Conservation (phyloP, 768 basidiomycete genomes). For the Xanthoconium purpureum region DNA sequence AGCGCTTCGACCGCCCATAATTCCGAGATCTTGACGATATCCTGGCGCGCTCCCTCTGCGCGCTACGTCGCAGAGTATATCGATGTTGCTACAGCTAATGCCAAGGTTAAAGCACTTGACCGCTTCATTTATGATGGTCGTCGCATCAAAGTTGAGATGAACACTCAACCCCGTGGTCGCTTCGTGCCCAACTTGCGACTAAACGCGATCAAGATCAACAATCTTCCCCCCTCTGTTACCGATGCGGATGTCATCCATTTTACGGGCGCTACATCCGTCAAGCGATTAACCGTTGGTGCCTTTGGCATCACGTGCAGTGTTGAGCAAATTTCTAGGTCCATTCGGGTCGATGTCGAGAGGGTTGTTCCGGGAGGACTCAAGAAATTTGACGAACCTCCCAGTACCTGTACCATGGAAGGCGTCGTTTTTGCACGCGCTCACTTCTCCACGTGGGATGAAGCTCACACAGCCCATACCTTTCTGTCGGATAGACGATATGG, state of each 20-base stretch:
- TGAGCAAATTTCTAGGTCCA: constrained; percentile 14
- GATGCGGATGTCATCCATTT: constrained; percentile 29
- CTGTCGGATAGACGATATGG: constrained; percentile 36
- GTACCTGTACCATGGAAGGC: constrained; percentile 28
- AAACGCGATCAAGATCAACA: constrained; percentile 42
- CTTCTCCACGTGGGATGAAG: constrained; percentile 50
- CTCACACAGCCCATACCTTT: constrained; percentile 37
- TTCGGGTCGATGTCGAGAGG: constrained; percentile 26
- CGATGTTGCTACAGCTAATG: constrained; percentile 16
- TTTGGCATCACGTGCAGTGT: constrained; percentile 8
- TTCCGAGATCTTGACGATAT: constrained; percentile 43
- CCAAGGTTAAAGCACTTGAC: constrained; percentile 39
- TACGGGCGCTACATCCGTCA: constrained; percentile 28
- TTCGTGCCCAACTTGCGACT: constrained; percentile 25
- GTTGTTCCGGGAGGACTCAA: constrained; percentile 15
- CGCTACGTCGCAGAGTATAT: constrained; percentile 45
- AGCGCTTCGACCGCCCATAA: constrained; percentile 31
- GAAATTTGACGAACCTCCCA: constrained; percentile 28
- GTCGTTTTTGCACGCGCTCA: constrained; percentile 38
- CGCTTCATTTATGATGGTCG: constrained; percentile 37
- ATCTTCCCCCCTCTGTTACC: constrained; percentile 33
- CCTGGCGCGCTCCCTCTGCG: constrained; percentile 50
- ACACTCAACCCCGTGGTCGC: constrained; percentile 36
- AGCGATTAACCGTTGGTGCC: constrained; percentile 22
- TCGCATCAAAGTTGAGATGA: constrained; percentile 46